Percentiles rank a stretch among this genome's conserved stretches.
These are phyloP conservation scores for Saccharomycopsis sp. DNA, from an alignment of 805 yeast genomes.

Conservation along the genomic window DNA sequence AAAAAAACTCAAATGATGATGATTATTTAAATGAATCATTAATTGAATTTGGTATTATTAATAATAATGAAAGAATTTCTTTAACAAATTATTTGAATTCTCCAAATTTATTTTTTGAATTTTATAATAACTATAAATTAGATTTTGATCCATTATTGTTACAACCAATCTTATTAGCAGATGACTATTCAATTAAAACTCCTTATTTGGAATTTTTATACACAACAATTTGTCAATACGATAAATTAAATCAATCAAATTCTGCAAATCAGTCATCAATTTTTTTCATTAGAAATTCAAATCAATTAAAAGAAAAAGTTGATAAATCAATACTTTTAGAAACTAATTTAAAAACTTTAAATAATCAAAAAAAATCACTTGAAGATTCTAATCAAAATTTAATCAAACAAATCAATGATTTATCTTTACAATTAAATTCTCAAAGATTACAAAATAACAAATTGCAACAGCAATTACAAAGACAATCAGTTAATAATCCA, in stretches of 20 bases:
- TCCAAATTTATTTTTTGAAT: slow-evolving; percentile 59
- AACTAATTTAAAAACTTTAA: slow-evolving; percentile 1
- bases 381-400: slow-evolving; percentile 14
- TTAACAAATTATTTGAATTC: slow-evolving; percentile 32
- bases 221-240: slow-evolving; percentile 61
- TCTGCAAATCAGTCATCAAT: slow-evolving; percentile 25
- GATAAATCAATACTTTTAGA: slow-evolving; percentile 20
- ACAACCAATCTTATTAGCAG: slow-evolving; percentile 85
- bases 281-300: no score
- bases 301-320: slow-evolving; percentile 25
- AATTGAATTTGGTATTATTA: not conserved
- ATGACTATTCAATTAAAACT: slow-evolving; percentile 74
- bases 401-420: slow-evolving; percentile 18
- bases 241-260: slow-evolving; percentile 25
- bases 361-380: slow-evolving; percentile 13
- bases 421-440: slow-evolving; percentile 14
- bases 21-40: not conserved
- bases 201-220: slow-evolving; percentile 86
- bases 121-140: slow-evolving; percentile 43
- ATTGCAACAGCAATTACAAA: slow-evolving; percentile 20
- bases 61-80: slow-evolving; percentile 14
- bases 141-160: slow-evolving; percentile 67
- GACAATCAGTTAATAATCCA: not conserved
- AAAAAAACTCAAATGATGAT: not conserved
- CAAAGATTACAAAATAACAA: slow-evolving; percentile 18